Conservation (phyloP, 2,329 filamentous ascomycete genomes). For the Beauveria scarabaeidicola region DNA sequence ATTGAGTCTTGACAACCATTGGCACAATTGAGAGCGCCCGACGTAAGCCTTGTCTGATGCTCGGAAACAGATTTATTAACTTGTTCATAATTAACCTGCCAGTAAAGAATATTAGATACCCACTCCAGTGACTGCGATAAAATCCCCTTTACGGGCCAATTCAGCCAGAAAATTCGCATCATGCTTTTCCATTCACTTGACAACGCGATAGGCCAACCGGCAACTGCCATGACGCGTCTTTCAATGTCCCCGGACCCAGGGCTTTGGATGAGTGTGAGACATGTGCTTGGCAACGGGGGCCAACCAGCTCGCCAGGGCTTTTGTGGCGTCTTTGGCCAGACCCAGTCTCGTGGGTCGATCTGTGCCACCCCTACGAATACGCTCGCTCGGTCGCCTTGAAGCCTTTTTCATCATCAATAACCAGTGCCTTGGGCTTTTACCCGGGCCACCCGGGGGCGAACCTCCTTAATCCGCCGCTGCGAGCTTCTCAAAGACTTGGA, state of each 20-base stretch:
- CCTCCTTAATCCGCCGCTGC: background rate
- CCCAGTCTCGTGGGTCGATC: background rate
- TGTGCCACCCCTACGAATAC: background rate
- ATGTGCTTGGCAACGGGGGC: background rate
- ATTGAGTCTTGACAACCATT: too few species aligned
- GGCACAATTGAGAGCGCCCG: too few species aligned
- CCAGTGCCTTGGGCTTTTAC: background rate
- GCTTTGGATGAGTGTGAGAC: slow-evolving; percentile 1
- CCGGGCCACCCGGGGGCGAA: background rate
- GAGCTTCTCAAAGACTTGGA: background rate
- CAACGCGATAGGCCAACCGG: background rate
- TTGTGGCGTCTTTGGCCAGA: background rate
- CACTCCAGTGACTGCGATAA: too few species aligned
- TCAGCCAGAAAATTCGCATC: background rate
- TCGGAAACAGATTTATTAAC: too few species aligned
- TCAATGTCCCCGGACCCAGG: background rate
- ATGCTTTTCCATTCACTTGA: too few species aligned
- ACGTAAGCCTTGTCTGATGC: too few species aligned
- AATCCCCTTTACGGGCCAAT: too few species aligned
- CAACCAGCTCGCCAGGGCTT: background rate
- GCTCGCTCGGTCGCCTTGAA: background rate
- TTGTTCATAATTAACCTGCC: too few species aligned
- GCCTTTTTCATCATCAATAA: background rate
- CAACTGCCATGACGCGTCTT: background rate
- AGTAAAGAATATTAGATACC: too few species aligned